Evolutionary conservation across 371 early-diverging fungal species (phyloP), one percentile per base, ranked within the genome.

Genomic region (Sporodiniella umbellata): DNA sequence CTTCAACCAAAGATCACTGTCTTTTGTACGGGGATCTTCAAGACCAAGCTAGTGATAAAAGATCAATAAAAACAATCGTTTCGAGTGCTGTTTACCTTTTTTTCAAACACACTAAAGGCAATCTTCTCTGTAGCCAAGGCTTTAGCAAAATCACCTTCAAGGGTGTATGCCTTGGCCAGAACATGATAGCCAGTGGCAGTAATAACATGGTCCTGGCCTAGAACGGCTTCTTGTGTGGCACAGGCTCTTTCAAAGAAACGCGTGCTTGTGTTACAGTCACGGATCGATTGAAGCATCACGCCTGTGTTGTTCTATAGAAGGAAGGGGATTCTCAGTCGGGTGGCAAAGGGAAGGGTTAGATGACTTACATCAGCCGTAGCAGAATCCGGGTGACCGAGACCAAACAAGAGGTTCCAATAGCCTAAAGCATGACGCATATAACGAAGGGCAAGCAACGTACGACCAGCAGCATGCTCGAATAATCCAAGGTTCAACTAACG

Each of bases 401-500:
- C 88, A 62, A 85, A 85, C 33, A 93, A 72, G 45, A 93, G 68
- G 59, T 87, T 80, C 92, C 94, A 91, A 50, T 84, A 84, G 51
- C 83, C 79, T 62, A 92, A 62, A 1, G 95, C 93, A 53, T 92
- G 94, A 22, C 75, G 70, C 67, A 95, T 73, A 47, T 86, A 87
- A 40, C 81, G 81, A 48, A 96, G 81, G 18, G 90, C 93, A 53
- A 85, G 71, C 47, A 84, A 74, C 3, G 83, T 81, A 58, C 90
- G 85, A 6, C 89, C 90, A 58, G 82, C 74, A 8, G 86, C 80
- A 59, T 86, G 88, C 73, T 95, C 95, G 70, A 90, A 94, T 66
- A 89, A 79, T 25, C 88, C 94, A 59, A 92, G 79, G 55, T 92
- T 90, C 48, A 90, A 66, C 83, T 87, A 66, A n/a, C n/a, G n/a